phyloP scores from a whole-genome alignment of 2,329 filamentous ascomycete genomes.

The Neonectria hederae region DNA sequence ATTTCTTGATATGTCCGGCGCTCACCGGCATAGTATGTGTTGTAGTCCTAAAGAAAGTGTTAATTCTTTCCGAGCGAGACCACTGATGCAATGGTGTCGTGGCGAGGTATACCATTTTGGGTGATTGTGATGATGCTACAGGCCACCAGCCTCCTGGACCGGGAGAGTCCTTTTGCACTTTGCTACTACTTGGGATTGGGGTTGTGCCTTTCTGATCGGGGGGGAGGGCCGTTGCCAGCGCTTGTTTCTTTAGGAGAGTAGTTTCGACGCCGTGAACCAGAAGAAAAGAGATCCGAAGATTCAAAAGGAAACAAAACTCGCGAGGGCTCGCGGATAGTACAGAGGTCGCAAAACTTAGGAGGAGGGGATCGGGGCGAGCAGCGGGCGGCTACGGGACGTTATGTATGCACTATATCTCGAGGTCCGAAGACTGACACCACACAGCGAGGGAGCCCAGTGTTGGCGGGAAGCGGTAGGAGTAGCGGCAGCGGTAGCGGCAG shows the following conservation, averaged over 20 bases:
- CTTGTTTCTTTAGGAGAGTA: constrained; percentile 39
- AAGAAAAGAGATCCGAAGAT: constrained; percentile 28
- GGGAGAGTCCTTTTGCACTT: constrained; percentile 14
- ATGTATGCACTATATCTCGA: constrained; percentile 54
- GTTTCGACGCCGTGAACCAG: constrained; percentile 42
- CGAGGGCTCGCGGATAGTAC: constrained; percentile 46
- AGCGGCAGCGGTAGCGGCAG: constrained; percentile 29
- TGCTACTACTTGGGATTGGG: constrained; percentile 27
- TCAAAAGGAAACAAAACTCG: constrained; percentile 46
- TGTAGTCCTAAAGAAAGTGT: constrained; percentile 46
- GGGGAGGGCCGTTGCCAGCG: constrained; percentile 51
- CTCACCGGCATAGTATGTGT: constrained; percentile 49
- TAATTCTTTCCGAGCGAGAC: neutral
- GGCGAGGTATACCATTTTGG: constrained; percentile 47
- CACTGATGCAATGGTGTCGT: neutral
- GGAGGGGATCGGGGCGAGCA: constrained; percentile 45
- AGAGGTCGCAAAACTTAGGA: constrained; percentile 54
- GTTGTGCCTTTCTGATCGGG: constrained; percentile 36
- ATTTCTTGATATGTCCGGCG: constrained; percentile 58
- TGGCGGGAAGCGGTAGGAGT: constrained; percentile 32
- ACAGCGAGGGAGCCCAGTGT: constrained; percentile 4
- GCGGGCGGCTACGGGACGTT: constrained; percentile 59
- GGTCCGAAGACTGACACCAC: constrained; percentile 19
- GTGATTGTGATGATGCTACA: constrained; percentile 27
- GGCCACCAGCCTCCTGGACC: constrained; percentile 32